Evolutionary conservation across 2,329 filamentous ascomycete species (phyloP), one percentile per base, ranked within the genome.

Genomic region (Penicillium sp.): DNA sequence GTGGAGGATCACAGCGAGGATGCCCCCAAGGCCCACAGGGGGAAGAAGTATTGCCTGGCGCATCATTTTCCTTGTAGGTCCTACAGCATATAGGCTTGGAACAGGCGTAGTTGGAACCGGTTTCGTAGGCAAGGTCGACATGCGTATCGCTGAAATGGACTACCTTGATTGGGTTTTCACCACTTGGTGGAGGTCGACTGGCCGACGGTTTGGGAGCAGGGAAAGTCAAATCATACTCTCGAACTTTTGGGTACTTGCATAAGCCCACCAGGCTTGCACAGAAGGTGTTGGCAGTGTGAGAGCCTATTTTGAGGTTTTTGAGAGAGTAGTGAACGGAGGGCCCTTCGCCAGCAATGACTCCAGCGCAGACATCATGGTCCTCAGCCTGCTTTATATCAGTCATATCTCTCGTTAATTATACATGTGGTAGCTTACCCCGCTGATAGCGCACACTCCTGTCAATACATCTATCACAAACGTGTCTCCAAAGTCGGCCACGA

Each of bases 101-200:
- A 69, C 84, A 87, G 58, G 84, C 76, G 22, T 80, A 77, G 63
- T 77, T 84, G 7, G 82, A 75, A 0, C 84, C 84, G 2, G 77
- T 70, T 24, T 77, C 76, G 66, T 87, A 87, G 11, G 78, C 73
- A 6, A 78, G 79, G 60, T 87, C 84, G 52, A 86, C 73, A 56
- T 86, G 84, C 43, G 85, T 83, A 60, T 87, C 84, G 13, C 82
- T 84, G 67, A 83, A 82, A 64, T 87, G 84, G 24, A 85, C 82
- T 5, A 87, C 74, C 61, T 81, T 79, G 60, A 85, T 66, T 6
- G 82, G 80, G 5, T 72, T 63, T 66, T 78, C 68, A 3, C 79
- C 77, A 51, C 79, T 82, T 2, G 80, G 72, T 16, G 78, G 75
- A 1, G 76, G 76, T 14, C 79, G 75, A 14, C 57, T 63, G 16